These are phyloP conservation scores for Mrakia gelida DNA, from an alignment of 768 basidiomycete species.

Conservation along the genomic window DNA sequence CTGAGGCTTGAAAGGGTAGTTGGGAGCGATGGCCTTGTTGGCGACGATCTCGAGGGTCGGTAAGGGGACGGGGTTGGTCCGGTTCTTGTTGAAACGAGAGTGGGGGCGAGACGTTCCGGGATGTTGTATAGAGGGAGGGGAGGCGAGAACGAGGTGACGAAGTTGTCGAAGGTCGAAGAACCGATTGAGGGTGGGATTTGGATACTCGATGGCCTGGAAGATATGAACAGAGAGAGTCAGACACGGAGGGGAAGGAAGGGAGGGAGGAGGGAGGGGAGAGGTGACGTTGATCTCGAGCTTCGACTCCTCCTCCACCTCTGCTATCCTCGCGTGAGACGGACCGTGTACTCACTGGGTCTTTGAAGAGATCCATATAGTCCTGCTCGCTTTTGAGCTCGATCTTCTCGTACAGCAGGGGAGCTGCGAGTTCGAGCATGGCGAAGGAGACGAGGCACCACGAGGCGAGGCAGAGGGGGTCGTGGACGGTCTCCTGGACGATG, in stretches of 20 bases:
- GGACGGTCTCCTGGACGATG: not conserved
- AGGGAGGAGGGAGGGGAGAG: not conserved
- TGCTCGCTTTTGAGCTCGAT: not conserved
- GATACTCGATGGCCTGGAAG: not conserved
- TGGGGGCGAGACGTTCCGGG: not conserved
- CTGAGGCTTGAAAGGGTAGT: not conserved
- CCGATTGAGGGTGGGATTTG: not conserved
- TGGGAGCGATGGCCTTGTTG: not conserved
- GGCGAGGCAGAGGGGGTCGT: not conserved
- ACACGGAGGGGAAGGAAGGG: not conserved
- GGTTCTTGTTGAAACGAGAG: not conserved
- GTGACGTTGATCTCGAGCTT: not conserved
- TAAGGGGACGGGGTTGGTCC: not conserved
- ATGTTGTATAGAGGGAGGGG: not conserved
- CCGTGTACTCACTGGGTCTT: not conserved
- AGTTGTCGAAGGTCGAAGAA: not conserved
- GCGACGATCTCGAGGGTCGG: not conserved
- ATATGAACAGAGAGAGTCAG: not conserved
- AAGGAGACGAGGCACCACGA: constrained; percentile 10
- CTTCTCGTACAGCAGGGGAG: constrained; percentile 16
- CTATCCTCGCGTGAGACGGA: no score
- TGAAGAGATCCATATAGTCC: not conserved
- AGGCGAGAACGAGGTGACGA: constrained; percentile 6
- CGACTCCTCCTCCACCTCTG: not conserved
- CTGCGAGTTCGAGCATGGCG: constrained; percentile 1